These are phyloP conservation scores for Tillandsia fasciculata DNA, from an alignment of 176 grass and related monocot genomes.

Conservation along the genomic window DNA sequence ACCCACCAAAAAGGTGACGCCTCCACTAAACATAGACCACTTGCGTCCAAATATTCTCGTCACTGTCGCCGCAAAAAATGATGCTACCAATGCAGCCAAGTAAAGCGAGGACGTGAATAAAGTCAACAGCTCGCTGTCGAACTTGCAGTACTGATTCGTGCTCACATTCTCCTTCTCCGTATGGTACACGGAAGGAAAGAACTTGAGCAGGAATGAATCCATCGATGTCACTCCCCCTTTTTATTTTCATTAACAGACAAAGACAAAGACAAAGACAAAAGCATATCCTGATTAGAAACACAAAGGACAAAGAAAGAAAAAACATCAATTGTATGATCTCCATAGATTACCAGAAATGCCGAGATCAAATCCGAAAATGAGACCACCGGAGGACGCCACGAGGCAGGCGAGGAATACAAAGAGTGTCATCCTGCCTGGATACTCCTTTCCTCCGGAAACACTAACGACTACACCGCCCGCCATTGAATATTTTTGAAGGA, in stretches of 20 bases:
- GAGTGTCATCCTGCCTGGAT: conserved; percentile 16
- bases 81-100: neutral
- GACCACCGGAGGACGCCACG: conserved; percentile 16
- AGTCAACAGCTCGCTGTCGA: conserved; percentile 6
- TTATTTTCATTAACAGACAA: neutral
- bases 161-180: conserved; percentile 4
- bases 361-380: conserved; percentile 15
- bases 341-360: conserved; percentile 6
- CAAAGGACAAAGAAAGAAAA: neutral
- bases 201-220: conserved; percentile 17
- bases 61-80: neutral
- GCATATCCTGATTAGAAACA: neutral
- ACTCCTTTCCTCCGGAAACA: neutral
- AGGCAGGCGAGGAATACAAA: conserved; percentile 14
- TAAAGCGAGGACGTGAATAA: conserved; percentile 2
- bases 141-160: conserved; percentile 11
- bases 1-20: neutral
- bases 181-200: conserved; percentile 17
- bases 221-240: conserved; percentile 23
- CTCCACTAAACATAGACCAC: neutral
- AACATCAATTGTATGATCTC: neutral
- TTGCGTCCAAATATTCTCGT: neutral
- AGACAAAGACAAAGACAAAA: neutral
- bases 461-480: conserved; percentile 7
- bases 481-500: neutral